phyloP scores from a whole-genome alignment of 352 stramenopile genomes.

The Phytophthora aleatoria region DNA sequence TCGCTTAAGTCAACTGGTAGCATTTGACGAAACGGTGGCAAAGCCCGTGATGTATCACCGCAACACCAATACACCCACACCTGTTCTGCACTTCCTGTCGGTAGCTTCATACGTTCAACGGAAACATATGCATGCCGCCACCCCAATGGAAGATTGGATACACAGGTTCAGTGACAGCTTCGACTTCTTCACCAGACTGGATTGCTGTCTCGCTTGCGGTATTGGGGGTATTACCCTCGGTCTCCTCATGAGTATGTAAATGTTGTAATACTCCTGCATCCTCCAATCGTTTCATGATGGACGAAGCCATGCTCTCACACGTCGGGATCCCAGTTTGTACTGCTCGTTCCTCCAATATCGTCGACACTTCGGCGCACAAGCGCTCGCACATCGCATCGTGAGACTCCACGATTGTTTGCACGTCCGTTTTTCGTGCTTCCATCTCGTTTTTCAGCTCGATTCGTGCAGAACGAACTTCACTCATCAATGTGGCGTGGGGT shows the following conservation, averaged over 20 bases:
- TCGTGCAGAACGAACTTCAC: no score
- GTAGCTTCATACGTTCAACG: conserved; percentile 6
- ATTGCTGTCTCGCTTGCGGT: background rate
- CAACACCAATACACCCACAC: conserved; percentile 14
- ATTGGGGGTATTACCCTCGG: background rate
- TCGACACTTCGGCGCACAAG: background rate
- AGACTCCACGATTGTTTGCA: background rate
- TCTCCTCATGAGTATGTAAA: background rate
- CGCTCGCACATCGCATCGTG: background rate
- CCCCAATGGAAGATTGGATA: conserved; percentile 16
- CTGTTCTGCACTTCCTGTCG: conserved; percentile 3
- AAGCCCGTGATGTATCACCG: background rate
- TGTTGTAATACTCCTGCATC: background rate
- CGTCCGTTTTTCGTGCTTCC: background rate
- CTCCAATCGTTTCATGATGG: background rate
- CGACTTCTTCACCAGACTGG: background rate
- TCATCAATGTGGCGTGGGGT: no score
- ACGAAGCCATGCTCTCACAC: background rate
- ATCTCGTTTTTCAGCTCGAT: background rate
- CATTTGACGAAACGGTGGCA: conserved; percentile 5
- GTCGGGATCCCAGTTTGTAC: conserved; percentile 2
- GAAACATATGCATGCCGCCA: conserved; percentile 9
- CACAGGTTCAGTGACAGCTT: background rate
- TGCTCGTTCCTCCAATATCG: conserved; percentile 1
- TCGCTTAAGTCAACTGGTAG: conserved; percentile 7